Conservation (phyloP, 108 stramenopile genomes). For the Pseudonitzschia multiseries region DNA sequence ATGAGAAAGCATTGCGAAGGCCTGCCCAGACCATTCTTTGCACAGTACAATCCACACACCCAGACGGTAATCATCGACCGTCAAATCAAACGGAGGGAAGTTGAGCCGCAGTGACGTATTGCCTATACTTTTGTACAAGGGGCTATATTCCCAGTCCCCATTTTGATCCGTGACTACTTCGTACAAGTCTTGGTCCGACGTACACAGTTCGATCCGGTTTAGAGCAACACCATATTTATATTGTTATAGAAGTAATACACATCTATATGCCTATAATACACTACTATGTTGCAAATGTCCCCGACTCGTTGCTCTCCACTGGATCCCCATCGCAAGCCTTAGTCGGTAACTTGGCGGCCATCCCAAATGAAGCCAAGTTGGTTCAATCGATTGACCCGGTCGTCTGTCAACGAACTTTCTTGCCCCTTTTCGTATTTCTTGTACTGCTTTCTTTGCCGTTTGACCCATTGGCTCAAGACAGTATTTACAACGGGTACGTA, state of each 20-base stretch:
- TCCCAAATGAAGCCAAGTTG: conserved; percentile 57
- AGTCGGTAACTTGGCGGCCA: conserved; percentile 10
- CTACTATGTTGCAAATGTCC: not conserved
- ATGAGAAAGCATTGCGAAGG: conserved; percentile 89
- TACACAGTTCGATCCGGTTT: no score
- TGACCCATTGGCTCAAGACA: conserved; percentile 43
- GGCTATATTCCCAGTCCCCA: no score
- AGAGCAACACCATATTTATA: no score
- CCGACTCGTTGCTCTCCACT: not conserved
- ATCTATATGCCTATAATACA: no score
- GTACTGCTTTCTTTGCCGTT: conserved; percentile 52
- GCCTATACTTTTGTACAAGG: not conserved
- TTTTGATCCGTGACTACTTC: no score
- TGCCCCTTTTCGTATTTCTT: conserved; percentile 22
- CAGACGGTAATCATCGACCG: conserved; percentile 87
- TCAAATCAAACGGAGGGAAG: conserved; percentile 45
- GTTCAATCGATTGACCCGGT: conserved; percentile 43
- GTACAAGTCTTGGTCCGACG: no score
- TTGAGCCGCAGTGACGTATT: conserved; percentile 20
- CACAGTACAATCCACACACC: conserved; percentile 84
- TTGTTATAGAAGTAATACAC: no score
- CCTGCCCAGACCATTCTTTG: conserved; percentile 87
- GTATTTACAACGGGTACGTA: conserved; percentile 39
- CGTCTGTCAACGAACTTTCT: conserved; percentile 40
- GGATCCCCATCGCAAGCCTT: not conserved